phyloP scores from a whole-genome alignment of 2,329 filamentous ascomycete genomes.

The Metarhizium rileyi region DNA sequence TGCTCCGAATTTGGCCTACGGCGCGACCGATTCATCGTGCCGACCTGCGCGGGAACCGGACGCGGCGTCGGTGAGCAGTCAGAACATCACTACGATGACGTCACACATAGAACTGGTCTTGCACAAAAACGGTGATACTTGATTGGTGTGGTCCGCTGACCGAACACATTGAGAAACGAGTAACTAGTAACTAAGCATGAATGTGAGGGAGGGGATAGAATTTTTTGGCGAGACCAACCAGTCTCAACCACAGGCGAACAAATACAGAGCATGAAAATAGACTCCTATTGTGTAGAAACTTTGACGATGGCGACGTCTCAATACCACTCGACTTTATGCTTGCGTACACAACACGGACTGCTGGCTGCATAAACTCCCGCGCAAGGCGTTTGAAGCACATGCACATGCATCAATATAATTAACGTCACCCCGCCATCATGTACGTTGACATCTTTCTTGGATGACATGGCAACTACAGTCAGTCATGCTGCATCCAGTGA shows the following conservation, averaged over 20 bases:
- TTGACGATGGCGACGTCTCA: no score
- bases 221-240: no score
- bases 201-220: neutral
- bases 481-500: no score
- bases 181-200: neutral
- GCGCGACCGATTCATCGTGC: neutral
- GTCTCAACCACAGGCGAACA: no score
- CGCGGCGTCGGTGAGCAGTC: neutral
- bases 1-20: neutral
- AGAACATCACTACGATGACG: neutral
- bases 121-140: neutral
- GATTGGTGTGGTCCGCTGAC: neutral
- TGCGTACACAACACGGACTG: no score
- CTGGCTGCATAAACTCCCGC: no score
- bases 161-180: neutral
- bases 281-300: no score
- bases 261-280: no score
- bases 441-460: no score
- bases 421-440: conserved; percentile 5
- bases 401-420: neutral
- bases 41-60: neutral
- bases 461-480: no score
- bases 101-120: conserved; percentile 3
- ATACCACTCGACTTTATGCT: no score
- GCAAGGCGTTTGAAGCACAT: no score